Evolutionary conservation across 345 rosid genomes (phyloP).

Genomic region (Euphorbia tirucalli): DNA sequence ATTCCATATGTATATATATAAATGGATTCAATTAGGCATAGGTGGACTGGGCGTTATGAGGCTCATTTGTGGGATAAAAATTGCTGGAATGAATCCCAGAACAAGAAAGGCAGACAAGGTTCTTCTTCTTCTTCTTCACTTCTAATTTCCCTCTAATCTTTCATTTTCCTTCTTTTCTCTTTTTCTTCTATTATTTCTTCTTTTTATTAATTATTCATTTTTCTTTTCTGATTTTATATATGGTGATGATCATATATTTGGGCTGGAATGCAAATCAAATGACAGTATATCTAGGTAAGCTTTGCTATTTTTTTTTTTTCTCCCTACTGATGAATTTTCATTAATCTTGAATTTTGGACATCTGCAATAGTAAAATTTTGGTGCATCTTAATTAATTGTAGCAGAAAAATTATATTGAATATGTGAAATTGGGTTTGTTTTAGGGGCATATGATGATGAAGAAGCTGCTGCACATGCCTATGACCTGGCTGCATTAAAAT

Average conservation of each 20-base stretch:
- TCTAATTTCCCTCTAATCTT: neutral
- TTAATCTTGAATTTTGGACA: neutral
- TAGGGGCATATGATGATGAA: slow-evolving; percentile 92
- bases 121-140: neutral
- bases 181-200: too few species aligned
- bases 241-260: slow-evolving; percentile 13
- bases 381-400: too few species aligned
- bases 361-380: too few species aligned
- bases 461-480: slow-evolving; percentile 92
- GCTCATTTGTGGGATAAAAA: slow-evolving; percentile 69
- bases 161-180: neutral
- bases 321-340: too few species aligned
- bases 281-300: slow-evolving; percentile 55
- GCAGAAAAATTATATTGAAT: neutral
- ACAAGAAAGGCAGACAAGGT: slow-evolving; percentile 71
- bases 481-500: slow-evolving; percentile 94
- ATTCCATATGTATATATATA: neutral
- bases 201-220: neutral
- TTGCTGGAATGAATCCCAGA: slow-evolving; percentile 62
- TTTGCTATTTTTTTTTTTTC: too few species aligned
- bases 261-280: slow-evolving; percentile 20
- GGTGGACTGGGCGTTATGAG: slow-evolving; percentile 63
- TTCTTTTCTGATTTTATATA: neutral
- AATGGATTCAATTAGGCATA: slow-evolving; percentile 34
- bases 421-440: neutral